phyloP scores from a whole-genome alignment of 1,139 yeast species.

The Kodamaea derodonti region DNA sequence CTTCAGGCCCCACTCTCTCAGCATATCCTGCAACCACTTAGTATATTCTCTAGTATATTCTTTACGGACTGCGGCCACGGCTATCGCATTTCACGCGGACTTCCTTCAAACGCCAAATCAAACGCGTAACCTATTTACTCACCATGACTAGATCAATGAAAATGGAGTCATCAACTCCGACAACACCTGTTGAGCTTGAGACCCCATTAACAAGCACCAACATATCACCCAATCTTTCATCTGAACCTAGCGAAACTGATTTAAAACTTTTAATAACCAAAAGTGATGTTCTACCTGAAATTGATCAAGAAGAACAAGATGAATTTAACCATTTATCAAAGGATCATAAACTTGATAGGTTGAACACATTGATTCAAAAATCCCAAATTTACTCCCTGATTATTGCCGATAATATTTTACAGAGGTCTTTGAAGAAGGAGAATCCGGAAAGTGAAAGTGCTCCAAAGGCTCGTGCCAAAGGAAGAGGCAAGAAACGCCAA shows the following conservation, averaged over 20 bases:
- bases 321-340: constrained; percentile 39
- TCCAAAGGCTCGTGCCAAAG: constrained; percentile 8
- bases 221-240: not conserved
- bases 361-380: constrained; percentile 71
- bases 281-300: not conserved
- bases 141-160: too few species aligned
- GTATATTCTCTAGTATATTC: too few species aligned
- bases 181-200: too few species aligned
- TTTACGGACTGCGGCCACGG: too few species aligned
- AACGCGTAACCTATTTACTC: not conserved
- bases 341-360: constrained; percentile 51
- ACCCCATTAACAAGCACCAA: not conserved
- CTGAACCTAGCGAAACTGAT: constrained; percentile 1
- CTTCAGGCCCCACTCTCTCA: too few species aligned
- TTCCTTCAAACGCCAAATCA: not conserved
- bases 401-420: constrained; percentile 70
- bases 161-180: too few species aligned
- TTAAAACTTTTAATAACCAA: constrained; percentile 1
- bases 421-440: constrained; percentile 29
- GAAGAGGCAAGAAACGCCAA: constrained; percentile 6
- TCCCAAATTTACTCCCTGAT: constrained; percentile 83
- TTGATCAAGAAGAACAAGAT: constrained; percentile 26
- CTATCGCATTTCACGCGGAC: too few species aligned
- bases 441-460: constrained; percentile 1
- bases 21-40: too few species aligned